Base-by-base conservation (phyloP, 345 rosid species). In the Trapa incisa region DNA sequence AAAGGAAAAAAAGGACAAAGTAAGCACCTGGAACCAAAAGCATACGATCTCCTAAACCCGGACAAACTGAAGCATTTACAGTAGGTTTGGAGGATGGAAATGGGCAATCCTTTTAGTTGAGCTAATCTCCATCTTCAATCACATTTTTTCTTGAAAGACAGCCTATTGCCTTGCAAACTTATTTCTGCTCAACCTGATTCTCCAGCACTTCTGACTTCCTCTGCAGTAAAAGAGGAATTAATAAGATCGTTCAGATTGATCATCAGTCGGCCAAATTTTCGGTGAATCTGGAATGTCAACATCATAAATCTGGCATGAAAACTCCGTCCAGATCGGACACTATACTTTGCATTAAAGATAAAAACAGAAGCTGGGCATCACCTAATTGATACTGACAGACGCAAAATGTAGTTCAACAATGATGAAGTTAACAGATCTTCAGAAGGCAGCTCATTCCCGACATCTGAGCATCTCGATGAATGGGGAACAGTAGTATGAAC, bases 11-110 rank as follows among this genome's bases (percentile, higher is more conserved):
- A 74, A 78, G 67, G 61, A 39, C 80, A 79, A 86, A 80, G 73
- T 78, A 70, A 77, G 71, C 86, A 82, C 87, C 78, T 80, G 39
- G 66, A 75, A 75, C 70, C 71, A 82, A 81, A 22, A 70, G 82
- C 69, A 71, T 67, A 69, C 53, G 41, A 74, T 71, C 81, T 61
- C 75, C 79, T 74, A 77, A 58, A 67, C 72, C 68, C 76, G 71
- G 72, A 76, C 61, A 69, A 70, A 64, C 64, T 29, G 75, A 70
- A 37, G 65, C 65, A 84, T 80, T 74, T 80, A 80, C 86, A 79
- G 71, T 67, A 73, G 60, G 62, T 66, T 37, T 43, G 68, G 61
- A 67, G 29, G 35, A 67, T 68, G 37, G 33, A 58, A 32, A 58
- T n/a, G 37, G 37, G 38, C 32, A 8, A 32, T 33, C 72, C 77